phyloP scores from a whole-genome alignment of 495 filamentous ascomycete species.

The Penicillium samsonianum region DNA sequence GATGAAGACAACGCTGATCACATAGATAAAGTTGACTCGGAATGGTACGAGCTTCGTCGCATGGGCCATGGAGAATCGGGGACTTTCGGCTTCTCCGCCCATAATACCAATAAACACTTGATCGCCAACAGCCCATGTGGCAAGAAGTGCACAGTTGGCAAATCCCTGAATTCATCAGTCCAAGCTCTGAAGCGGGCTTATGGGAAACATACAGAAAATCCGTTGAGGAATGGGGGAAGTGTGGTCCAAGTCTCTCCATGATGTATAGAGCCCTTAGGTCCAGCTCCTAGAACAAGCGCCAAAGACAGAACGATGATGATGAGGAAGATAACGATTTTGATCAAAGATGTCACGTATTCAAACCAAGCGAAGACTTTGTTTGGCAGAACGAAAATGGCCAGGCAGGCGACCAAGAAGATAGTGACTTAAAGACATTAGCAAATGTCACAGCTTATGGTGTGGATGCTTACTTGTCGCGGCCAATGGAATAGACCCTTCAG shows the following conservation, averaged over 20 bases:
- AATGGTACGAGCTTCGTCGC: slow-evolving; percentile 32
- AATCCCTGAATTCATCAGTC: too few relatives aligned
- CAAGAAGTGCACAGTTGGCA: slow-evolving; percentile 34
- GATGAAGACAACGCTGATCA: slow-evolving; percentile 30
- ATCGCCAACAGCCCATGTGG: slow-evolving; percentile 33
- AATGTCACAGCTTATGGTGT: too few relatives aligned
- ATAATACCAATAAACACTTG: slow-evolving; percentile 30
- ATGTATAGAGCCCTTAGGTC: slow-evolving; percentile 27
- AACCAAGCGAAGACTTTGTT: slow-evolving; percentile 34
- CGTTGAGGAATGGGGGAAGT: slow-evolving; percentile 26
- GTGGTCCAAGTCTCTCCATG: slow-evolving; percentile 32
- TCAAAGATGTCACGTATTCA: slow-evolving; percentile 31
- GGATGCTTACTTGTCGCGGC: slow-evolving; percentile 29
- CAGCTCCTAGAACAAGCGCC: slow-evolving; percentile 33
- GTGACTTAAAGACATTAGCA: too few relatives aligned
- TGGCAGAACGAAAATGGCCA: slow-evolving; percentile 28
- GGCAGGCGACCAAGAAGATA: slow-evolving; percentile 28
- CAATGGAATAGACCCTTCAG: slow-evolving; percentile 21
- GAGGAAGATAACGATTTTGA: slow-evolving; percentile 36
- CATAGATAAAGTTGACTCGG: slow-evolving; percentile 35
- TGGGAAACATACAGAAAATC: too few relatives aligned
- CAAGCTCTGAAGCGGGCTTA: too few relatives aligned
- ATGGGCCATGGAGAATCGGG: slow-evolving; percentile 32
- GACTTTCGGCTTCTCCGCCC: slow-evolving; percentile 29
- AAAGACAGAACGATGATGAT: slow-evolving; percentile 30